Base-by-base conservation (phyloP, 1,139 yeast species). In the Taphrina sp. region DNA sequence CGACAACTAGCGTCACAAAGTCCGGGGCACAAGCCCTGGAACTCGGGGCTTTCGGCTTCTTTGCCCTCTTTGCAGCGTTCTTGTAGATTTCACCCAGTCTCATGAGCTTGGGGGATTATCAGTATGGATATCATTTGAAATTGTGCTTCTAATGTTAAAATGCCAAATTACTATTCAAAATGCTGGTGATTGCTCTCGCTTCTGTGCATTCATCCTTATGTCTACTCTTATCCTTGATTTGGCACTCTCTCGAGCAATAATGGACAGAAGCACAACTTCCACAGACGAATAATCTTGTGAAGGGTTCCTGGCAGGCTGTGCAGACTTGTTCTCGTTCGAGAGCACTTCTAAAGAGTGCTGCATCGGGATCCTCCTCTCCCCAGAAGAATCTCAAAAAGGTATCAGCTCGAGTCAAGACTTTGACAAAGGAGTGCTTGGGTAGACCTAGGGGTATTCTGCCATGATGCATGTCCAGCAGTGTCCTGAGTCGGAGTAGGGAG, bases 321-420 rank as follows among this genome's bases (percentile, higher is more conserved):
- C 44, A 49, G 24, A 20, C 20, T 3, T 14, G 14, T 8, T 31
- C 29, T 3, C 19, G 29, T 24, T 39, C 16, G 5, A 49, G 38
- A 2, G 54, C 46, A 8, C 24, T n/a, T 14, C 46, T 22, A 29
- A 49, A 31, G 22, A 28, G 39, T 17, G 5, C 31, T 5, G 54
- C 54, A 23, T 49, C 54, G n/a, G 3, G 39, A 23, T 49, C 54
- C 26, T 29, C 17, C 5, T 31, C 34, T 17, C 54, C 54, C 33
- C 44, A 39, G 26, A 49, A 49, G 4, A 17, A 29, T 23, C 34
- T 10, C n/a, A 49, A 35, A 17, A 49, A 39, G 12, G 5, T 8
- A 16, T 22, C 43, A 8, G 54, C 14, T 17, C 39, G 33, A 5
- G 5, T 14, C 16, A 49, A 17, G 2, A 33, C 28, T 16, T 14